Evolutionary conservation across 495 filamentous ascomycete genomes (phyloP).

Genomic region (Lepidopterella palustris): DNA sequence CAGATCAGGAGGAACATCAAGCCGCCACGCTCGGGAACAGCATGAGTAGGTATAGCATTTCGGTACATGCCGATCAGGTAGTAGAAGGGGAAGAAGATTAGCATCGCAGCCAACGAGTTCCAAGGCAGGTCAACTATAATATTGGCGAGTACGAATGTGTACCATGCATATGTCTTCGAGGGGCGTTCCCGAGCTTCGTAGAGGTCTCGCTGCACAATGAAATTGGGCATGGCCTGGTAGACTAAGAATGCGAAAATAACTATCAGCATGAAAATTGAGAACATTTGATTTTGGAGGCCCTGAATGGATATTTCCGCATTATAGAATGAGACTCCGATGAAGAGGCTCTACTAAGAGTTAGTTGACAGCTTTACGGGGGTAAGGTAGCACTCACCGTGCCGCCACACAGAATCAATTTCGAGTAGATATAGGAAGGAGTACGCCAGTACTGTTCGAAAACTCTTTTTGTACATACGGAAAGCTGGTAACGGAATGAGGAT

Average conservation of each 20-base stretch:
- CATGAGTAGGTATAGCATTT: constrained; percentile 56
- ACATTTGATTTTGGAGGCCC: constrained; percentile 55
- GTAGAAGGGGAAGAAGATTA: constrained; percentile 72
- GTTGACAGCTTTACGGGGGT: neutral
- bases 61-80: constrained; percentile 71
- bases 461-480: constrained; percentile 47
- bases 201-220: constrained; percentile 66
- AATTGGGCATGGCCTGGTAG: constrained; percentile 81
- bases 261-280: constrained; percentile 76
- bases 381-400: constrained; percentile 27
- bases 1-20: constrained; percentile 58
- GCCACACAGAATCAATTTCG: constrained; percentile 53
- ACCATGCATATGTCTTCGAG: constrained; percentile 76
- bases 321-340: constrained; percentile 82
- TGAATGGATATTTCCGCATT: constrained; percentile 24
- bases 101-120: constrained; percentile 49
- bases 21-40: constrained; percentile 52
- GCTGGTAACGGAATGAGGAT: constrained; percentile 40
- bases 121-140: constrained; percentile 33
- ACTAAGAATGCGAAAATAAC: constrained; percentile 69
- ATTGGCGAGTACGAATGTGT: constrained; percentile 51
- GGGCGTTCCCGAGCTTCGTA: constrained; percentile 85
- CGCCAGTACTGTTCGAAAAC: constrained; percentile 86
- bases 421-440: constrained; percentile 75
- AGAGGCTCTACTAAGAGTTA: constrained; percentile 49